Conservation (phyloP, 2,329 filamentous ascomycete species). For the Colletotrichum lentis region DNA sequence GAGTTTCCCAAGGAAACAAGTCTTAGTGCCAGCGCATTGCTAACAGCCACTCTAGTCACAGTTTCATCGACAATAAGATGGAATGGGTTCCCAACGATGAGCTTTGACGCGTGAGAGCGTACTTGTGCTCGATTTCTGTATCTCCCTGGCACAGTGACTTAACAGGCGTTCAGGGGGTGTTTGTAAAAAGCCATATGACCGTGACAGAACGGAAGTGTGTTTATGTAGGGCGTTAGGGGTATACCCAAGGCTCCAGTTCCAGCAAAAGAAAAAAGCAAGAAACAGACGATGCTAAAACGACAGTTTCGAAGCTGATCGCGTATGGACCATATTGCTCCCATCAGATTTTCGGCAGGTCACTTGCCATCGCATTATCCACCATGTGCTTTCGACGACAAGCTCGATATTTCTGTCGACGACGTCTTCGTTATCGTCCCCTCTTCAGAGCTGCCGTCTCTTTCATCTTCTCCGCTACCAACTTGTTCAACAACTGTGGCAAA, state of each 20-base stretch:
- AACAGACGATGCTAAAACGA: background rate
- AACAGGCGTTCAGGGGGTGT: conserved; percentile 9
- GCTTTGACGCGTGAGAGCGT: background rate
- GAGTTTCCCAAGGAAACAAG: conserved; percentile 40
- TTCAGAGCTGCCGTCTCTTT: too few relatives aligned
- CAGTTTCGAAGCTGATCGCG: background rate
- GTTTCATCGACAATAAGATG: conserved; percentile 51
- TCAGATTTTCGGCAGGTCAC: background rate
- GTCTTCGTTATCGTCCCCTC: background rate
- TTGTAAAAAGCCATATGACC: background rate
- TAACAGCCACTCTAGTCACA: conserved; percentile 47
- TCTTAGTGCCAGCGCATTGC: background rate
- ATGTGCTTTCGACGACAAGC: background rate
- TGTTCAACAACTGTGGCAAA: background rate
- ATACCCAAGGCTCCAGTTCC: conserved; percentile 28
- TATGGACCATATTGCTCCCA: background rate
- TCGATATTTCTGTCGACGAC: background rate
- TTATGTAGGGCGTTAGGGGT: conserved; percentile 28
- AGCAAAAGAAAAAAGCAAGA: background rate
- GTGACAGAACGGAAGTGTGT: background rate
- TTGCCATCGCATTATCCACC: too few relatives aligned
- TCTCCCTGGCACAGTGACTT: background rate
- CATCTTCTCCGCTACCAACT: background rate
- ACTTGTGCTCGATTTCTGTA: background rate
- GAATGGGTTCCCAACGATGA: conserved; percentile 43